Percentiles rank a stretch among this genome's conserved stretches.
phyloP scores from a whole-genome alignment of 495 filamentous ascomycete species.

The Cryomyces antarcticus region DNA sequence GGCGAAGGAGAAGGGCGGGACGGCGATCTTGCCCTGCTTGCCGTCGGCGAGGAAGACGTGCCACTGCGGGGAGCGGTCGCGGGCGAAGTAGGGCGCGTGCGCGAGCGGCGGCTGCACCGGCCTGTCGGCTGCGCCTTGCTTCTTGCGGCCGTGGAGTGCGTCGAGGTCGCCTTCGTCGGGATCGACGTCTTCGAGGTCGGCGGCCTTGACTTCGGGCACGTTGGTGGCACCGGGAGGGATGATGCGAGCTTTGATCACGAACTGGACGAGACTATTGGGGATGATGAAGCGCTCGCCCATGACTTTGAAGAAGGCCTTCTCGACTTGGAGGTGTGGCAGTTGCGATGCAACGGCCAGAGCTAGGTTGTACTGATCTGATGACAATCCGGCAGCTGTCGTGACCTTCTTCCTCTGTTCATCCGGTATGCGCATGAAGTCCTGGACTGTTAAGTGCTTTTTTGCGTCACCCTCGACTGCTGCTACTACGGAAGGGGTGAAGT shows the following conservation, averaged over 20 bases:
- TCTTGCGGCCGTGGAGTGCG: slow-evolving; percentile 65
- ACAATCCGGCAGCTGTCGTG: slow-evolving; percentile 44
- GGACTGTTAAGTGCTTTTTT: slow-evolving; percentile 55
- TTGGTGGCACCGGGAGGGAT: slow-evolving; percentile 63
- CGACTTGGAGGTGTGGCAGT: slow-evolving; percentile 63
- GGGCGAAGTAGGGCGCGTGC: slow-evolving; percentile 71
- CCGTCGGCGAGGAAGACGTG: slow-evolving; percentile 82
- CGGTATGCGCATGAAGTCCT: slow-evolving; percentile 69
- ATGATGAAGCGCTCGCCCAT: slow-evolving; percentile 82
- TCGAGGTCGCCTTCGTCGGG: slow-evolving; percentile 84
- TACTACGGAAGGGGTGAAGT: slow-evolving; percentile 60
- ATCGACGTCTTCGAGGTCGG: slow-evolving; percentile 78
- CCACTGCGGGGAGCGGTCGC: slow-evolving; percentile 79
- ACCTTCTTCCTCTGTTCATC: slow-evolving; percentile 52
- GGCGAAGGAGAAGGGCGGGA: slow-evolving; percentile 80
- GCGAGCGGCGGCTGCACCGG: slow-evolving; percentile 61
- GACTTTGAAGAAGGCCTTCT: slow-evolving; percentile 96
- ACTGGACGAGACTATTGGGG: slow-evolving; percentile 78
- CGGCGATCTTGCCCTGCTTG: slow-evolving; percentile 84
- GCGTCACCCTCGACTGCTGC: slow-evolving; percentile 52
- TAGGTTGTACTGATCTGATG: slow-evolving; percentile 51
- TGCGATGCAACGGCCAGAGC: slow-evolving; percentile 59
- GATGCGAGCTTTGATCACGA: slow-evolving; percentile 88
- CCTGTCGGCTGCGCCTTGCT: slow-evolving; percentile 36
- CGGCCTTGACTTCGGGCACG: slow-evolving; percentile 48